Base-by-base conservation (phyloP, 225 moss, liverwort and hornwort genomes). In the Antitrichia curtipendula region DNA sequence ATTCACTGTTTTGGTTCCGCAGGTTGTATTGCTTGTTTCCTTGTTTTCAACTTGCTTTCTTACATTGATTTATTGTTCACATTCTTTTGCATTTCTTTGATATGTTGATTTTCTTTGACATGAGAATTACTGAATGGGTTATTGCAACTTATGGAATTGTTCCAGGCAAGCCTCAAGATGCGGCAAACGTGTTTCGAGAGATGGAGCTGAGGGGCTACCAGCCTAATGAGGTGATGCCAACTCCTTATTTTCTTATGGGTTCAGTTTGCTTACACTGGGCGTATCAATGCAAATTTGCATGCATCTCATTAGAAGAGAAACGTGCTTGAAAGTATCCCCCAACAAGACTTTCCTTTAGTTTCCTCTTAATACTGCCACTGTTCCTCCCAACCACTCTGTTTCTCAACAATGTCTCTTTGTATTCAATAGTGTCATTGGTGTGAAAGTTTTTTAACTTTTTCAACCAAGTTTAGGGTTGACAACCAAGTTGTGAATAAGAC, bases 1-100 rank as follows among this genome's bases (percentile, higher is more conserved):
- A 97, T 98, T 66, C 91, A 95, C 85, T 96, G 96, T 77, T 98
- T 91, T 86, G 96, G 94, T 38, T 95, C 89, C 90, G 95, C 95
- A 91, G 97, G 98, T 96, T 66, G 91, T 50, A 91, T 84, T 61
- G 23, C 72, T 58, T 88, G 49, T 78, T 29, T 81, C 61, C 58
- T 76, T 62, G 11, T 36, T 63, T 47, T 36, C 34, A 52, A 47
- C 15, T 82, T 19, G 34, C 82, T 43, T 78, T 56, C 53, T 78
- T 24, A 10, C 27, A 75, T 81, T 57, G 21, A 58, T 56, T 54
- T 24, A 7, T 24, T 60, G 49, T 36, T 49, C 32, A 38, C 56
- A 34, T 78, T 85, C 49, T 24, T 23, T 57, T 57, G 9, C 25
- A 59, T 72, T 27, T 28, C 73, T 34, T 40, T 62, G 59, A 24